phyloP scores from a whole-genome alignment of 2,329 filamentous ascomycete genomes.

The Fusarium protoensiforme region DNA sequence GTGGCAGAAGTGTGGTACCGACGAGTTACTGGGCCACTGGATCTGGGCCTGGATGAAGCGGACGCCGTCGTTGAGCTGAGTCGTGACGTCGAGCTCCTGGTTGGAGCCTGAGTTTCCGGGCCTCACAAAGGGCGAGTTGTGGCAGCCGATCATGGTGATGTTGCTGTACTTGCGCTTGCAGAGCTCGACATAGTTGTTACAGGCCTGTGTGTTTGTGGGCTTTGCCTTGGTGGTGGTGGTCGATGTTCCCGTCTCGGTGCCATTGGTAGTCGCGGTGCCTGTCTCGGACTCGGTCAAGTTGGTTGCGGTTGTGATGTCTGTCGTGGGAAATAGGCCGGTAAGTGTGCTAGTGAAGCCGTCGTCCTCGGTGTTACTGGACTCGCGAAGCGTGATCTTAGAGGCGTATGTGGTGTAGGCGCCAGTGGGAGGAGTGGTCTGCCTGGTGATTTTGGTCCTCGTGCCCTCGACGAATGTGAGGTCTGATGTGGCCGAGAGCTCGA shows the following conservation, averaged over 20 bases:
- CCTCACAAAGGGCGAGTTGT: slow-evolving; percentile 84
- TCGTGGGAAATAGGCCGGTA: slow-evolving; percentile 54
- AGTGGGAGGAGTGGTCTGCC: slow-evolving; percentile 47
- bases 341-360: slow-evolving; percentile 56
- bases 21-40: slow-evolving; percentile 63
- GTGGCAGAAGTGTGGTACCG: slow-evolving; percentile 81
- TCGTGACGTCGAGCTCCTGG: slow-evolving; percentile 73
- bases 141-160: slow-evolving; percentile 80
- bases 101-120: slow-evolving; percentile 80
- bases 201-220: slow-evolving; percentile 79
- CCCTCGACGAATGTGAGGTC: slow-evolving; percentile 52
- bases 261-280: slow-evolving; percentile 50
- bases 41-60: slow-evolving; percentile 73
- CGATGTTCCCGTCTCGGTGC: slow-evolving; percentile 49
- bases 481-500: slow-evolving; percentile 47
- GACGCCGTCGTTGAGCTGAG: slow-evolving; percentile 82
- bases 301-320: slow-evolving; percentile 15
- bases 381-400: slow-evolving; percentile 38
- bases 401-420: slow-evolving; percentile 42
- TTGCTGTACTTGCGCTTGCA: slow-evolving; percentile 83
- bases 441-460: slow-evolving; percentile 52
- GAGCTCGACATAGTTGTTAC: slow-evolving; percentile 83
- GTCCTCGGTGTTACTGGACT: slow-evolving; percentile 26
- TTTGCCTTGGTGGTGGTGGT: slow-evolving; percentile 42
- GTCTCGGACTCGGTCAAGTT: slow-evolving; percentile 11